phyloP scores from a whole-genome alignment of 805 yeast species.

The Torulaspora franciscae region DNA sequence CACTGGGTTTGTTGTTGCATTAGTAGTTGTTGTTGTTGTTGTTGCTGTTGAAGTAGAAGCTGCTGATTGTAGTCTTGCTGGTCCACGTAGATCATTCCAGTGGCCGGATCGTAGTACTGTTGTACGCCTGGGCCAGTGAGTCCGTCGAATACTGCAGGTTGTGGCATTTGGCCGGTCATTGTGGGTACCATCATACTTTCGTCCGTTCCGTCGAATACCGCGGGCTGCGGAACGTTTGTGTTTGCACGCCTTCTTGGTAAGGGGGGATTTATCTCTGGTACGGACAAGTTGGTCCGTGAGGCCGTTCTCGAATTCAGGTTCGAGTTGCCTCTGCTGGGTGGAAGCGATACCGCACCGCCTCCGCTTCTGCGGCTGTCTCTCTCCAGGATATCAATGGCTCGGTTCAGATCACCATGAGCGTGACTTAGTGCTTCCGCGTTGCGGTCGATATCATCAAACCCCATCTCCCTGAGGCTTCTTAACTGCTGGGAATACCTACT shows the following conservation, averaged over 20 bases:
- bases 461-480: constrained; percentile 47
- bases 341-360: constrained; percentile 39
- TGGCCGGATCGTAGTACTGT: constrained; percentile 68
- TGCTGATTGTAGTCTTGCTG: constrained; percentile 46
- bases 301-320: constrained; percentile 24
- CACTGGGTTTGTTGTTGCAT: constrained; percentile 10
- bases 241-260: constrained; percentile 40
- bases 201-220: constrained; percentile 34
- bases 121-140: constrained; percentile 35
- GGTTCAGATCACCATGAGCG: constrained; percentile 53
- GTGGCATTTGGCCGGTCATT: constrained; percentile 18
- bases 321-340: constrained; percentile 12
- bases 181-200: constrained; percentile 13
- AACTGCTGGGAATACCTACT: constrained; percentile 48
- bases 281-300: constrained; percentile 7
- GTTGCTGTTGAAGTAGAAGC: constrained; percentile 17
- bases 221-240: constrained; percentile 33
- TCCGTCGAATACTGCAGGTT: constrained; percentile 29
- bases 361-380: constrained; percentile 37
- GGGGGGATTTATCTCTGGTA: constrained; percentile 25
- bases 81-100: constrained; percentile 67
- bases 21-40: constrained; percentile 15
- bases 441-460: constrained; percentile 52
- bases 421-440: constrained; percentile 59
- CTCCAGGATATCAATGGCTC: constrained; percentile 55